Evolutionary conservation across 1,284 basidiomycete genomes (phyloP).

Genomic region (Cutaneotrichosporon daszewskae): DNA sequence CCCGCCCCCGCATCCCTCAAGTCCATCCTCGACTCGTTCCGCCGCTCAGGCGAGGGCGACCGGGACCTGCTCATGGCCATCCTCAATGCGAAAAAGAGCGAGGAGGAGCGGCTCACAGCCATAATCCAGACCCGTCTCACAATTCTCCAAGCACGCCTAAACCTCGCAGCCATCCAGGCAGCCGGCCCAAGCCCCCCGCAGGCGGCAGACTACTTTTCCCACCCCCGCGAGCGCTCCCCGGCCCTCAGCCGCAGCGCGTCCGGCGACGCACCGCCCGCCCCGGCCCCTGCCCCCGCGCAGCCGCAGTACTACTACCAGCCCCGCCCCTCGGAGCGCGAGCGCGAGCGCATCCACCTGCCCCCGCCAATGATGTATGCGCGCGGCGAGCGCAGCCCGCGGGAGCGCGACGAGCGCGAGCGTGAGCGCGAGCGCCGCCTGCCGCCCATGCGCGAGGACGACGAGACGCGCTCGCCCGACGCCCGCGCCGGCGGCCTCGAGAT

Average conservation of each 20-base stretch:
- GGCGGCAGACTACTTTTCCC: neutral
- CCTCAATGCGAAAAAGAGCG: conserved; percentile 79
- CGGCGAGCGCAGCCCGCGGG: neutral
- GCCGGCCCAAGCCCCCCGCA: conserved; percentile 9
- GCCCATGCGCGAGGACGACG: neutral
- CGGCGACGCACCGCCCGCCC: neutral
- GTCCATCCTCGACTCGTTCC: conserved; percentile 78
- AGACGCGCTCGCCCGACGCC: neutral
- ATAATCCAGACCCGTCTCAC: conserved; percentile 44
- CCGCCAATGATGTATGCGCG: conserved; percentile 6
- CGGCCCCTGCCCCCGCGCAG: conserved; percentile 1
- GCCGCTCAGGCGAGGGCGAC: conserved; percentile 76
- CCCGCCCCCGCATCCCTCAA: conserved; percentile 66
- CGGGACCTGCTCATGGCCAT: conserved; percentile 80
- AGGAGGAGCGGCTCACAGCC: conserved; percentile 58
- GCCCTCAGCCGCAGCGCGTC: conserved; percentile 6
- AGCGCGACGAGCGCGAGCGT: neutral
- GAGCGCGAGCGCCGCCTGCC: neutral
- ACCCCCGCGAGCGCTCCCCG: conserved; percentile 12
- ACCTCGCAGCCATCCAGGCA: conserved; percentile 17
- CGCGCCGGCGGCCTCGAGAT: conserved; percentile 17
- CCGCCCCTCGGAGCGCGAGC: conserved; percentile 2
- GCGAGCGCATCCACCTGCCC: conserved; percentile 13
- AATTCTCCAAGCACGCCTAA: conserved; percentile 42
- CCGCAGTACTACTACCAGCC: neutral